Evolutionary conservation across 2,329 filamentous ascomycete genomes (phyloP), one percentile per base, ranked within the genome.

Genomic region (Cryphonectria parasitica): DNA sequence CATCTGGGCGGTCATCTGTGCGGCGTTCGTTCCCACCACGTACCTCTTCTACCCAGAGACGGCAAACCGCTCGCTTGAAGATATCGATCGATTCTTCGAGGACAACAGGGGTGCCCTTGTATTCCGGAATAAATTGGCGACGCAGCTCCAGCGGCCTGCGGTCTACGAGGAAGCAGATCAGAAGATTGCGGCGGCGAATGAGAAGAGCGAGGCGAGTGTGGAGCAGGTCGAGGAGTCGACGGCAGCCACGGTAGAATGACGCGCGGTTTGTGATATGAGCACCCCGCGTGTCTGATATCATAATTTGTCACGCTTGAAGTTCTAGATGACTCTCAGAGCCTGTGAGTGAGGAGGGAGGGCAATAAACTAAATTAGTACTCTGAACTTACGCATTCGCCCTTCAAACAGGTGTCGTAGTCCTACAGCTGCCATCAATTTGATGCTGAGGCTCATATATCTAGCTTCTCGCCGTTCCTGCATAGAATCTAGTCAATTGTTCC

Each of bases 31-130:
- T 19, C 81, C 82, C 0, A 80, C 82, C 63, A 81, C 82, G 6
- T 84, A 83, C 73, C 77, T 83, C 67, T 80, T 85, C 70, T 84
- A 84, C 66, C 82, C 82, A 0, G 83, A 85, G 73, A 84, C 83
- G 25, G 75, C 79, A 10, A 76, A 81, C 61, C 76, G 78, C 19
- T 78, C 82, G 0, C 77, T 84, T 7, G 83, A 84, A 73, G 81
- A 83, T 45, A 82, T 84, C 64, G 81, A 83, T 71, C 72, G 76
- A 22, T 76, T 79, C 67, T 80, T 78, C 22, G 64, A 67, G 60
- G 71, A 70, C 13, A 71, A 71, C 34, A 36, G 41, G 31, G 61
- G 36, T 3, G 41, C 69, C 25, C 36, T 71, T 3, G 70, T 71
- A n/a, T 71, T 69, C 34, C 31, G 28, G 22, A 25, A 67, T 19